These are phyloP conservation scores for Pseudonitzschia multiseries DNA, from an alignment of 108 stramenopile species.

Conservation along the genomic window DNA sequence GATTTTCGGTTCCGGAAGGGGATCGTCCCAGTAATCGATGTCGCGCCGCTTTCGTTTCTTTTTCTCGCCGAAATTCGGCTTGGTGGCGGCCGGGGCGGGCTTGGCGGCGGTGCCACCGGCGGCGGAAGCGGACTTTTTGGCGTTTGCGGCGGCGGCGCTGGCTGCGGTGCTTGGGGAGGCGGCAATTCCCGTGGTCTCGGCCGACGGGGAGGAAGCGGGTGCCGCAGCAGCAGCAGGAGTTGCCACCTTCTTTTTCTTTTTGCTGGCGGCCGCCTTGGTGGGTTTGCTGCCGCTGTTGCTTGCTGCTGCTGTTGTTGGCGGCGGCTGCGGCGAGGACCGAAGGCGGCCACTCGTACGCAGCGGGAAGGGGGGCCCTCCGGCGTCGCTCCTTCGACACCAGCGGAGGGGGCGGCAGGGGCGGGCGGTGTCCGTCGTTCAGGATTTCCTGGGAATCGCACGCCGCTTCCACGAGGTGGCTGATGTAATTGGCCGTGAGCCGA, in stretches of 20 bases:
- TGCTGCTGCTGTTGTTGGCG: no score
- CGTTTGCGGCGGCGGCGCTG: neutral
- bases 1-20: constrained; percentile 63
- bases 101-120: constrained; percentile 4
- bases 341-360: constrained; percentile 21
- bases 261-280: constrained; percentile 3
- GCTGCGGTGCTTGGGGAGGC: no score
- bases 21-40: constrained; percentile 79
- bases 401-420: constrained; percentile 35
- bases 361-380: constrained; percentile 24
- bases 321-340: constrained; percentile 8
- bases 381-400: constrained; percentile 21
- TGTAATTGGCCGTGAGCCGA: constrained; percentile 67
- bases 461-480: constrained; percentile 64
- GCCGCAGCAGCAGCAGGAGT: neutral
- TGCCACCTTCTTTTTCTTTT: constrained; percentile 19
- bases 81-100: neutral
- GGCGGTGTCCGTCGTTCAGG: constrained; percentile 55
- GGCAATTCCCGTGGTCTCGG: no score
- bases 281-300: no score
- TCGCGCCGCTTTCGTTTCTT: constrained; percentile 26
- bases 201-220: no score
- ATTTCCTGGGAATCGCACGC: constrained; percentile 78
- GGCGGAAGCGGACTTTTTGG: constrained; percentile 3
- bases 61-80: constrained; percentile 18